Evolutionary conservation across 495 filamentous ascomycete species (phyloP), one percentile per base, ranked within the genome.

Genomic region (Chaetomium fimeti): DNA sequence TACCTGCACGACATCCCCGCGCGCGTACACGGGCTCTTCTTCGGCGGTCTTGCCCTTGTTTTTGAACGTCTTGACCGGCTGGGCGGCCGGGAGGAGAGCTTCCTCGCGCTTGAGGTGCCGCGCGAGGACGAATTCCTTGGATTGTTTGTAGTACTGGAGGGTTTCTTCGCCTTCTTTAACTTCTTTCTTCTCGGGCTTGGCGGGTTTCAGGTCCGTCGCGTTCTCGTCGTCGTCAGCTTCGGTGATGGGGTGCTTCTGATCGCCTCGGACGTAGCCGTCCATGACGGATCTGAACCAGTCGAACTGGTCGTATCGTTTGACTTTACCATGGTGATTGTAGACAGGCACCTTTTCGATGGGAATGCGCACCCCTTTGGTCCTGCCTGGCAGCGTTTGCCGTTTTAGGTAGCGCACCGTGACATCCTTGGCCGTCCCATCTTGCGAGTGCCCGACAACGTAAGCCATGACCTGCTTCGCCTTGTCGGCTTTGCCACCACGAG

Each of bases 41-140:
- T 87, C 85, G 49, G 82, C 81, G 66, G 85, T 87, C 69, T 88
- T 90, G 11, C 84, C 87, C 64, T 83, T 84, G 22, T 85, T 81
- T 0, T 78, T 83, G 75, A 98, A 96, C 45, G 81, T 85, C 62
- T 88, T 91, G 40, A 92, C 90, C 13, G 88, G 83, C 43, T 84
- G 75, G 2, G 91, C 86, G 54, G 78, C 81, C 3, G 89, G 89
- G 12, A 83, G 78, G 12, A 98, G 77, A 4, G 93, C 94, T 78
- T 99, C 94, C 75, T 99, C 95, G 59, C 94, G 87, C 66, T 89
- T 90, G 36, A 98, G 83, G 73, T 98, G 93, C 16, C 94, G 85
- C 68, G 91, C 89, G 5, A 99, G 82, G 5, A 94, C 87, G 68
- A 88, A 97, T 24, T 96, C 89, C 12, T 89, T 83, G 5, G 90